These are phyloP conservation scores for Colletotrichum sansevieriae DNA, from an alignment of 2,329 filamentous ascomycete species.

Conservation along the genomic window DNA sequence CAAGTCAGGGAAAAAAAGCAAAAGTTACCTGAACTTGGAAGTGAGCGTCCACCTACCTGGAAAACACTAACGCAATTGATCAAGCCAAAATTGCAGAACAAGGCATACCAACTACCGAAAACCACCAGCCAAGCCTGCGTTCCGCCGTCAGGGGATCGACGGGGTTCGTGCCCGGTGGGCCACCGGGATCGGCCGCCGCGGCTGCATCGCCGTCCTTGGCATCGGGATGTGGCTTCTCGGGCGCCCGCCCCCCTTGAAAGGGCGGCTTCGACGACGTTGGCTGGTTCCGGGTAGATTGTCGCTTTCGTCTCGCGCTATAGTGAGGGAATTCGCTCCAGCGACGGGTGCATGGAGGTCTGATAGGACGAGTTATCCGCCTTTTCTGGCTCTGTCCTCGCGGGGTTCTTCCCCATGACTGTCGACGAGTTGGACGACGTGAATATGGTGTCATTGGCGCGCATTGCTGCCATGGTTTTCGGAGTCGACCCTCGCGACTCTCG, in stretches of 20 bases:
- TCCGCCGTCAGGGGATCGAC: constrained; percentile 71
- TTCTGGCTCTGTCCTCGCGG: constrained; percentile 27
- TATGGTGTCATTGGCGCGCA: constrained; percentile 28
- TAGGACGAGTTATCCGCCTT: constrained; percentile 43
- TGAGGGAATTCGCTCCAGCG: constrained; percentile 48
- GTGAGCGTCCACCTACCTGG: constrained; percentile 48
- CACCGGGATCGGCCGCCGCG: constrained; percentile 32
- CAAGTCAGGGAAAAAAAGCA: too few species aligned
- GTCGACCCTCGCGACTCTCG: background rate
- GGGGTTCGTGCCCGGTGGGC: constrained; percentile 51
- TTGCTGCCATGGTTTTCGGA: background rate
- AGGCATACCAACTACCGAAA: constrained; percentile 57
- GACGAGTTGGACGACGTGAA: constrained; percentile 42
- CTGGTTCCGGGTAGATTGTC: constrained; percentile 50
- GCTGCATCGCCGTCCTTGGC: constrained; percentile 40
- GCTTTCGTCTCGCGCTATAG: constrained; percentile 51
- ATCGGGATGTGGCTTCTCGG: background rate
- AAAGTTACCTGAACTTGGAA: too few species aligned
- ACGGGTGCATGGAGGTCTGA: constrained; percentile 35
- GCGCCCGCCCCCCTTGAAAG: constrained; percentile 40
- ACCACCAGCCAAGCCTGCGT: constrained; percentile 70
- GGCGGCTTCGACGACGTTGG: constrained; percentile 46
- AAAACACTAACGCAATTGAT: constrained; percentile 66
- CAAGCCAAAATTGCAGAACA: constrained; percentile 61
- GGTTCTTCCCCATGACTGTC: constrained; percentile 34